Percentiles rank a stretch among this genome's conserved stretches.
phyloP scores from a whole-genome alignment of 345 rosid genomes.

The Citrus mangshanensis region DNA sequence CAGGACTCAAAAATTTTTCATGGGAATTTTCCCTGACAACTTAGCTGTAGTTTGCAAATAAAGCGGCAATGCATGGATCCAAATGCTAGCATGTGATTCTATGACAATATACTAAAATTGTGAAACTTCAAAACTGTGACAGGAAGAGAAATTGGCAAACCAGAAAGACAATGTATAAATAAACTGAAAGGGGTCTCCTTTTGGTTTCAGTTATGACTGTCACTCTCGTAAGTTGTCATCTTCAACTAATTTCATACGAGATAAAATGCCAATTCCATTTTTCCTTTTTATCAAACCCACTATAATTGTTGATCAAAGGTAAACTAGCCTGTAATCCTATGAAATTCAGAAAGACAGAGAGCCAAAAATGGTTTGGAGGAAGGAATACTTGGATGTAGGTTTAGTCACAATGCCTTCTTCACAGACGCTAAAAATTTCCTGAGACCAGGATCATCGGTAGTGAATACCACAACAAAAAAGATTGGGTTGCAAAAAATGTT shows the following conservation, averaged over 20 bases:
- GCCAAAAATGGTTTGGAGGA: slow-evolving; percentile 16
- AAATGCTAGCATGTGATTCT: not conserved
- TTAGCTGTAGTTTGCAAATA: not conserved
- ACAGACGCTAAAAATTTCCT: slow-evolving; percentile 19
- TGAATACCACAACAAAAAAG: slow-evolving; percentile 32
- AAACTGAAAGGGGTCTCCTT: too few relatives aligned
- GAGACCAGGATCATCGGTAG: slow-evolving; percentile 34
- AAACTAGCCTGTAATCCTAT: not conserved
- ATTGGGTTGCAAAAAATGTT: slow-evolving; percentile 38
- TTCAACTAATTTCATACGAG: slow-evolving; percentile 6
- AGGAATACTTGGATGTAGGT: slow-evolving; percentile 18
- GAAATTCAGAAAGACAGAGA: not conserved
- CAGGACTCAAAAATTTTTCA: not conserved
- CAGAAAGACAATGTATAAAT: too few relatives aligned
- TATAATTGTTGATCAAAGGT: too few relatives aligned
- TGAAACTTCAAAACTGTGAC: not conserved
- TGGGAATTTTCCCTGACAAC: not conserved
- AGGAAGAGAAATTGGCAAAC: not conserved
- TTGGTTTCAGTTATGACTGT: not conserved
- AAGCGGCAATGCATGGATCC: not conserved
- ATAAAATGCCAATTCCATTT: not conserved
- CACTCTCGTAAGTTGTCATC: not conserved
- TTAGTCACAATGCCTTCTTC: slow-evolving; percentile 22
- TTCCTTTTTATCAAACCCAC: too few relatives aligned
- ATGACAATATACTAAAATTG: not conserved